A percentile compares a stretch with the other conserved stretches of the same genome.
These are phyloP conservation scores for Mycena pura DNA, from an alignment of 768 basidiomycete genomes.

Conservation along the genomic window DNA sequence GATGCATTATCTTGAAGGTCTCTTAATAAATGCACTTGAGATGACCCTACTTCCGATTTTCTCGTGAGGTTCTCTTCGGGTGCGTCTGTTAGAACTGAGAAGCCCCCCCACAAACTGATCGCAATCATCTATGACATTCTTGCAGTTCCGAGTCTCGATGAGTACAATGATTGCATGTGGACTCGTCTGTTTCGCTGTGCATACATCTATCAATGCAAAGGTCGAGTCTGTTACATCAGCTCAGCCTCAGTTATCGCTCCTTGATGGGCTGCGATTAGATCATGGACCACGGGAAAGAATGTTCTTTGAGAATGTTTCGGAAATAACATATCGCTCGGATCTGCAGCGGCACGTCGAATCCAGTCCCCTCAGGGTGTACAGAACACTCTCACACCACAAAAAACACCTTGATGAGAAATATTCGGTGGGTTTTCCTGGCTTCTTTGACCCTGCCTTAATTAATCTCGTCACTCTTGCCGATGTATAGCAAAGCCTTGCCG, in stretches of 20 bases:
- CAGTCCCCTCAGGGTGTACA: not conserved
- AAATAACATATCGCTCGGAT: conserved; percentile 1
- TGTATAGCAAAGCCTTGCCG: conserved; percentile 11
- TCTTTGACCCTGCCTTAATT: conserved; percentile 24
- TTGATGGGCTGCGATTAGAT: conserved; percentile 20
- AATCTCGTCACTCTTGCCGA: conserved; percentile 17
- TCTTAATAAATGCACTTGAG: too few relatives aligned
- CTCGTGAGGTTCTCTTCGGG: not conserved
- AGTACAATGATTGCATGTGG: not conserved
- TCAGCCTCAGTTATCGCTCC: conserved; percentile 17
- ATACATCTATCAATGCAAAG: not conserved
- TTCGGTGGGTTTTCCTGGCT: conserved; percentile 3
- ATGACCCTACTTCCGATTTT: not conserved
- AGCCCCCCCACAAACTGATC: too few relatives aligned
- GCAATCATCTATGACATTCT: too few relatives aligned
- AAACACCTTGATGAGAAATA: conserved; percentile 3
- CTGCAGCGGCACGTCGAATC: not conserved
- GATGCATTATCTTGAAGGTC: too few relatives aligned
- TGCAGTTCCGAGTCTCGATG: not conserved
- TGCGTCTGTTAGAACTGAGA: too few relatives aligned
- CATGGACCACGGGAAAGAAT: conserved; percentile 14
- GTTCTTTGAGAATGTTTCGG: conserved; percentile 12
- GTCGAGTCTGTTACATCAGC: conserved; percentile 10
- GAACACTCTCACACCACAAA: not conserved
- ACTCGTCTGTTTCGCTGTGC: conserved; percentile 2